Conservation (phyloP, 1,284 basidiomycete species). For the Austroboletus niveus region DNA sequence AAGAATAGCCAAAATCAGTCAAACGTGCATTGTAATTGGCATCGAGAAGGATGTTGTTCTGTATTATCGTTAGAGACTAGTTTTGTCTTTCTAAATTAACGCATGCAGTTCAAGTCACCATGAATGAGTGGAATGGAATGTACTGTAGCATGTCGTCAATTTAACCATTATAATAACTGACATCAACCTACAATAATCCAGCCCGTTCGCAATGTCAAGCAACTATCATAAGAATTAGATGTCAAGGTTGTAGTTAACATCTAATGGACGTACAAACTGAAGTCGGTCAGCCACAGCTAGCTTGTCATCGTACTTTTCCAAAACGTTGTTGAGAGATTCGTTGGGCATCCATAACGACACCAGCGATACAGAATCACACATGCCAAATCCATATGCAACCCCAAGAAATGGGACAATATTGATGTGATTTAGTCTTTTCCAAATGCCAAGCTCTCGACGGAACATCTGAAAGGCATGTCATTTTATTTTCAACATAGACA, state of each 20-base stretch:
- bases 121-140: conserved; percentile 7
- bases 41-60: conserved; percentile 19
- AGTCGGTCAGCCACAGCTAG: not conserved
- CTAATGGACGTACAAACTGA: conserved; percentile 2
- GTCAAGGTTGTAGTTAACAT: not conserved
- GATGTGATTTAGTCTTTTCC: conserved; percentile 14
- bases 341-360: conserved; percentile 24
- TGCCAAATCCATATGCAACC: conserved; percentile 16
- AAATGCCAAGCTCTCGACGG: conserved; percentile 19
- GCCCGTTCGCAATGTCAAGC: conserved; percentile 2
- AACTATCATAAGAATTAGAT: not conserved
- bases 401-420: conserved; percentile 14
- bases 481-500: not conserved
- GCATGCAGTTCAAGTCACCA: conserved; percentile 5
- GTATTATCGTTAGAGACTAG: not conserved
- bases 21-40: conserved; percentile 2
- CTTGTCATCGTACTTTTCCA: not conserved
- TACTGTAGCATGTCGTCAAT: not conserved
- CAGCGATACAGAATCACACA: conserved; percentile 5
- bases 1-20: conserved; percentile 5
- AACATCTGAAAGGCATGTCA: conserved; percentile 3
- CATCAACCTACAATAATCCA: conserved; percentile 2
- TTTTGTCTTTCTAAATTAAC: not conserved
- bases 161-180: not conserved
- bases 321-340: conserved; percentile 9